These are phyloP conservation scores for Xanthoceras sorbifolium DNA, from an alignment of 345 rosid genomes.

Conservation along the genomic window DNA sequence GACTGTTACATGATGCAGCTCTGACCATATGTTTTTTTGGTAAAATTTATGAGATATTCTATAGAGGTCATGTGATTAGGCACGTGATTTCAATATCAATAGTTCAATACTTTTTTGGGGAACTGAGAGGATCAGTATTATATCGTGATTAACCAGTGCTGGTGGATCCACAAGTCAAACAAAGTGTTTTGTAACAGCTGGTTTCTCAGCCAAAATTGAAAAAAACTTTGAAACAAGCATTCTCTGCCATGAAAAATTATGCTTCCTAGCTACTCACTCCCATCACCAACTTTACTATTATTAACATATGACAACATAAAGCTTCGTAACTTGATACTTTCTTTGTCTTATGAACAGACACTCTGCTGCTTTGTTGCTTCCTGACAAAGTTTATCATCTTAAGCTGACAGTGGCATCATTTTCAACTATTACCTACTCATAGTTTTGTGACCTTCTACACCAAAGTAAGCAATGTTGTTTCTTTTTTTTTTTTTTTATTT, in stretches of 20 bases:
- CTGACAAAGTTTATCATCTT: background rate
- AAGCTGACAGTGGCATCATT: background rate
- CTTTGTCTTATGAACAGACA: background rate
- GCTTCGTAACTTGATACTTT: background rate
- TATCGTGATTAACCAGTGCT: constrained; percentile 9
- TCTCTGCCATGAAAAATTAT: background rate
- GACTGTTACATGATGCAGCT: constrained; percentile 34
- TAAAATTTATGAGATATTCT: constrained; percentile 1
- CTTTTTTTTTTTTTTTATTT: no score
- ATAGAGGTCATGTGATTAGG: constrained; percentile 44
- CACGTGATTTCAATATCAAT: constrained; percentile 39
- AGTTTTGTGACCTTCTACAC: background rate
- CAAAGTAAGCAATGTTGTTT: background rate
- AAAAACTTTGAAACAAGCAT: background rate
- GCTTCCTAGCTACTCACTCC: background rate
- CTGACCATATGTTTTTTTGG: constrained; percentile 22
- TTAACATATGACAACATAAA: background rate
- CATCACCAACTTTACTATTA: background rate
- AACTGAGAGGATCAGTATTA: constrained; percentile 6
- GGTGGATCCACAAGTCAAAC: constrained; percentile 23
- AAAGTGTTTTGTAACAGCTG: constrained; percentile 10
- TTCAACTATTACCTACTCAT: background rate
- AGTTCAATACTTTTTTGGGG: constrained; percentile 25
- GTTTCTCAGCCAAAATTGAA: background rate
- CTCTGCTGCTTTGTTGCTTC: background rate